These are phyloP conservation scores for Uronychia setigera DNA, from an alignment of 73 alveolate species.

Conservation along the genomic window DNA sequence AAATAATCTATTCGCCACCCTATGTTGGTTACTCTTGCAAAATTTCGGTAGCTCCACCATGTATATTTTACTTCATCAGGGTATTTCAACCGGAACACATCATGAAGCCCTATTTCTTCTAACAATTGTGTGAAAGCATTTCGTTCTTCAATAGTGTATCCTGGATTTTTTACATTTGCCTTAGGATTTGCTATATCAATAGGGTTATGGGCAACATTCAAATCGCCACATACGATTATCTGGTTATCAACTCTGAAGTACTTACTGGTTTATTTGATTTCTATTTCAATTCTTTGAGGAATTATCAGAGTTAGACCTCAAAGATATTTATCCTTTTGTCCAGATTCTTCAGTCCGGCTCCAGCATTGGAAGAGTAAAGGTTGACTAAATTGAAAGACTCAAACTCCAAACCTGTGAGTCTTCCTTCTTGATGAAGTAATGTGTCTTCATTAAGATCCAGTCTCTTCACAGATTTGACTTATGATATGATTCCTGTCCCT, in stretches of 20 bases:
- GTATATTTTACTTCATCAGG: constrained; percentile 57
- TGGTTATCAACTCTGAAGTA: background rate
- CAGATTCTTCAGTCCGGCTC: constrained; percentile 59
- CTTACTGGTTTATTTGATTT: constrained; percentile 63
- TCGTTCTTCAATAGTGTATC: constrained; percentile 71
- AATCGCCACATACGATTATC: constrained; percentile 60
- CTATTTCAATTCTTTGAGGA: constrained; percentile 44
- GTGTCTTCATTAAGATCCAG: background rate
- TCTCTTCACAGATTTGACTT: background rate
- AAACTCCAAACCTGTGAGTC: constrained; percentile 68
- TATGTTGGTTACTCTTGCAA: constrained; percentile 64
- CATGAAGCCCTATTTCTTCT: constrained; percentile 30
- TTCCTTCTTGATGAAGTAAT: constrained; percentile 54
- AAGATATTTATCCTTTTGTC: constrained; percentile 63
- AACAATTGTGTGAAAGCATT: constrained; percentile 40
- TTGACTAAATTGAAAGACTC: constrained; percentile 57
- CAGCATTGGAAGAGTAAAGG: constrained; percentile 75
- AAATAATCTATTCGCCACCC: constrained; percentile 90
- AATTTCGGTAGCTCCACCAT: constrained; percentile 59
- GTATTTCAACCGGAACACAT: constrained; percentile 58
- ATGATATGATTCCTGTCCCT: background rate
- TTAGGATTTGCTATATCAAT: constrained; percentile 61
- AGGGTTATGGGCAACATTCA: constrained; percentile 69
- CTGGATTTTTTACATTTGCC: constrained; percentile 52
- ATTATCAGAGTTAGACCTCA: constrained; percentile 61